Conservation (phyloP, 768 basidiomycete species). For the Austroboletus eburneus region DNA sequence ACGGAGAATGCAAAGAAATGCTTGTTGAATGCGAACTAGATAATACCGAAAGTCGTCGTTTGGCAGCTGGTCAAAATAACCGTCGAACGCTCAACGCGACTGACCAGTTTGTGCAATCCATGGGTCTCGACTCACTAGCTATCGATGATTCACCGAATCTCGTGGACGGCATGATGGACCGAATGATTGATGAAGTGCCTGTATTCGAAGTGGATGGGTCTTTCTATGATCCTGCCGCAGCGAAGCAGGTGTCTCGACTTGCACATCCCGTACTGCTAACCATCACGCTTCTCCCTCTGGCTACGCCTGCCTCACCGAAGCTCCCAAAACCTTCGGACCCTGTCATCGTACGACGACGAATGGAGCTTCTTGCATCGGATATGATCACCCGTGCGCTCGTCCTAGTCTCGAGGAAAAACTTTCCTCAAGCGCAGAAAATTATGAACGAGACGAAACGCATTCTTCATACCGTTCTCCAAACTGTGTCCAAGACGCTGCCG, state of each 20-base stretch:
- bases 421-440: constrained; percentile 85
- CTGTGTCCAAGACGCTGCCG: constrained; percentile 69
- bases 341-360: constrained; percentile 85
- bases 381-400: constrained; percentile 96
- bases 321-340: constrained; percentile 62
- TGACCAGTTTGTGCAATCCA: constrained; percentile 81
- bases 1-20: constrained; percentile 98
- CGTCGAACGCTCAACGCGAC: constrained; percentile 63
- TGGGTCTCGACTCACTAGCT: constrained; percentile 72
- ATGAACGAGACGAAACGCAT: constrained; percentile 90
- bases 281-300: constrained; percentile 75
- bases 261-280: constrained; percentile 94
- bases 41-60: constrained; percentile 49
- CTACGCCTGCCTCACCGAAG: constrained; percentile 30
- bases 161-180: constrained; percentile 89
- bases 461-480: constrained; percentile 85
- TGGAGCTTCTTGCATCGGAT: constrained; percentile 95
- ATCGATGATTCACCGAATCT: constrained; percentile 72
- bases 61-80: constrained; percentile 8
- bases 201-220: constrained; percentile 94
- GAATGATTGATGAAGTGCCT: constrained; percentile 97
- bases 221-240: constrained; percentile 87
- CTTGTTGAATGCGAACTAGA: constrained; percentile 89
- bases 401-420: constrained; percentile 87
- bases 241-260: constrained; percentile 80